Base-by-base conservation (phyloP, 176 grass and related monocot genomes). In the Oryza australiensis region DNA sequence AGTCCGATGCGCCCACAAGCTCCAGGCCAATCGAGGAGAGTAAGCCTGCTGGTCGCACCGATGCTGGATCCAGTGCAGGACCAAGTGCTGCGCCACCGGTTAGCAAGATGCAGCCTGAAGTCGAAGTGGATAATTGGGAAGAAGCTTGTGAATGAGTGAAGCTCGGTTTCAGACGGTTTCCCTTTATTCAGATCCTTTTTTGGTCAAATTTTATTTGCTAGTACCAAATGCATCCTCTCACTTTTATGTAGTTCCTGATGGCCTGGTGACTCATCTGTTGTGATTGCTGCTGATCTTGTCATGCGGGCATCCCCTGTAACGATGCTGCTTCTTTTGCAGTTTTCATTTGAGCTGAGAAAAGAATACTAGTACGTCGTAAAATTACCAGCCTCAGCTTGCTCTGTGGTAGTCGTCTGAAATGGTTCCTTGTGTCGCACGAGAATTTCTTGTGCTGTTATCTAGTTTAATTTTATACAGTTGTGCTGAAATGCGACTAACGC, bases 61-160 rank as follows among this genome's bases (percentile, higher is more conserved):
- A 90, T 29, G 57, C 35, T 67, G 84, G 34, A 22, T 34, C 33
- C 26, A 83, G n/a, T 0, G 13, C 83, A 42, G 65, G 67, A 64
- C 51, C 57, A 4, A 89, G 46, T 23, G 9, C 49, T 2, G 68
- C 77, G 42, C 81, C 63, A 9, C 70, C 68, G 1, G 88, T 46
- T 38, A 84, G 51, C 13, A 88, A 80, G 68, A 18, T 66, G 73
- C 90, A 92, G 62, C 76, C 72, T 0, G 83, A 63, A 5, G 32
- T 92, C 26, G 92, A 89, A 78, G 95, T 91, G 37, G 92, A 98
- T 72, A 84, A 98, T 70, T 93, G 95, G 95, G 95, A 98, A 89
- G 90, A 94, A 83, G 88, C 92, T 67, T 94, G 68, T 34, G 86
- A 92, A 75, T 94, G 88, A 20, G 51, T 16, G 49, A 51, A 30